Evolutionary conservation across 768 basidiomycete species (phyloP).

Genomic region (Amanita subjunquillea): DNA sequence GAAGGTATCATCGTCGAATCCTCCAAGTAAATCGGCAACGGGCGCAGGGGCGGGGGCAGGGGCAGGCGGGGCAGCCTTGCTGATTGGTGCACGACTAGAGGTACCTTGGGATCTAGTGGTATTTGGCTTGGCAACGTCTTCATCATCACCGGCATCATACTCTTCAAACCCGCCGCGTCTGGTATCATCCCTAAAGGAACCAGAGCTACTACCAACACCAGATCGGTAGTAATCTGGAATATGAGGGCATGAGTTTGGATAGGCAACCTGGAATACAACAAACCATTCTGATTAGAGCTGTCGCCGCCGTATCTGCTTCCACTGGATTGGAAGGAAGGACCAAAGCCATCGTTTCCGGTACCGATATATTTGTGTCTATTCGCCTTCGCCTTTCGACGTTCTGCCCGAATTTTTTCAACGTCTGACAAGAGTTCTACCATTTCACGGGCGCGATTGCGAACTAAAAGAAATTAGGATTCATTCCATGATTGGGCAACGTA

Average conservation of each 20-base stretch:
- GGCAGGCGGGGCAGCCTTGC: constrained; percentile 25
- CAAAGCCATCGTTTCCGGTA: constrained; percentile 71
- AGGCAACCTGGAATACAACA: constrained; percentile 8
- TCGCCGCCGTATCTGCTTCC: constrained; percentile 34
- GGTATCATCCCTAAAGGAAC: constrained; percentile 50
- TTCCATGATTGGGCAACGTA: neutral
- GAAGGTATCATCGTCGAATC: constrained; percentile 62
- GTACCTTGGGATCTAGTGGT: constrained; percentile 18
- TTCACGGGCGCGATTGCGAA: constrained; percentile 90
- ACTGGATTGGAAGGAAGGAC: constrained; percentile 32
- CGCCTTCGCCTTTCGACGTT: constrained; percentile 85
- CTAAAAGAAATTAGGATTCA: constrained; percentile 30
- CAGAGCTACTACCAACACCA: constrained; percentile 20
- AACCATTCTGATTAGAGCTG: constrained; percentile 19
- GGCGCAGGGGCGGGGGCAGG: constrained; percentile 34
- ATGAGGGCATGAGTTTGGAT: constrained; percentile 5
- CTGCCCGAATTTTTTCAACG: constrained; percentile 80
- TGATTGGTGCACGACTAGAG: constrained; percentile 21
- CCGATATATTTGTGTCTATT: constrained; percentile 90
- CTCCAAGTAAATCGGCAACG: constrained; percentile 67
- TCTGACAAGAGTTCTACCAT: constrained; percentile 87
- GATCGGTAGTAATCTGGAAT: constrained; percentile 15
- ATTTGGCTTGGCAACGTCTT: constrained; percentile 26
- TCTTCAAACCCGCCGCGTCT: constrained; percentile 67
- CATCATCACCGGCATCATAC: constrained; percentile 95